phyloP scores from a whole-genome alignment of 208 protist genomes.

The Borovskyia barvae region DNA sequence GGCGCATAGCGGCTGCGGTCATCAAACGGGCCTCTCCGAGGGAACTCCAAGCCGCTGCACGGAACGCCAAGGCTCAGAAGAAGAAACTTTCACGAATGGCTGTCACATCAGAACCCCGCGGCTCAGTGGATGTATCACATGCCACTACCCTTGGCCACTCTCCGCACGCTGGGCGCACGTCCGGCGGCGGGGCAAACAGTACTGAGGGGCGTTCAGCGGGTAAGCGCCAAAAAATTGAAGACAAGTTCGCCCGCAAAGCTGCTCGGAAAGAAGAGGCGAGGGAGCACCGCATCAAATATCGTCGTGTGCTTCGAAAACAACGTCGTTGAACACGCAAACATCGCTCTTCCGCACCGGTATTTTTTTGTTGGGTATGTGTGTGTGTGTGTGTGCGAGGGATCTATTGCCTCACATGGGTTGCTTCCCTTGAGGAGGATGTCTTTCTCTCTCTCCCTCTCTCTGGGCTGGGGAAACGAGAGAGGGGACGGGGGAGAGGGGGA shows the following conservation, averaged over 20 bases:
- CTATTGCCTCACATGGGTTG: background rate
- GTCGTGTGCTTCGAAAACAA: conserved; percentile 21
- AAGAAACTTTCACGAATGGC: too few relatives aligned
- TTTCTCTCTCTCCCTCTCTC: too few relatives aligned
- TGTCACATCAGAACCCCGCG: too few relatives aligned
- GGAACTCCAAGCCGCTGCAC: conserved; percentile 41
- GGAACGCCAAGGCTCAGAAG: conserved; percentile 15
- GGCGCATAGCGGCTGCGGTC: conserved; percentile 63
- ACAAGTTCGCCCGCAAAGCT: conserved; percentile 34
- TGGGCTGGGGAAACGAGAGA: too few relatives aligned
- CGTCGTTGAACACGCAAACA: background rate
- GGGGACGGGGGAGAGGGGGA: too few relatives aligned
- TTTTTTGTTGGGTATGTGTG: background rate
- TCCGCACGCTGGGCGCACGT: too few relatives aligned
- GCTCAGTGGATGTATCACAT: too few relatives aligned
- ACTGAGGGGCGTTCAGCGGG: too few relatives aligned
- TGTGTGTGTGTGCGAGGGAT: background rate
- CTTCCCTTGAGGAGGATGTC: too few relatives aligned
- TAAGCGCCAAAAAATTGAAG: conserved; percentile 29
- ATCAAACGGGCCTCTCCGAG: conserved; percentile 57
- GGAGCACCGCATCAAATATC: conserved; percentile 26
- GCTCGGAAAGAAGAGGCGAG: conserved; percentile 33
- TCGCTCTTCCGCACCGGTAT: background rate
- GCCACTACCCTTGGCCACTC: too few relatives aligned
- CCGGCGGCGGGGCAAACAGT: too few relatives aligned